Base-by-base conservation (phyloP, 1,284 basidiomycete species). In the Rhodotorula sp. region DNA sequence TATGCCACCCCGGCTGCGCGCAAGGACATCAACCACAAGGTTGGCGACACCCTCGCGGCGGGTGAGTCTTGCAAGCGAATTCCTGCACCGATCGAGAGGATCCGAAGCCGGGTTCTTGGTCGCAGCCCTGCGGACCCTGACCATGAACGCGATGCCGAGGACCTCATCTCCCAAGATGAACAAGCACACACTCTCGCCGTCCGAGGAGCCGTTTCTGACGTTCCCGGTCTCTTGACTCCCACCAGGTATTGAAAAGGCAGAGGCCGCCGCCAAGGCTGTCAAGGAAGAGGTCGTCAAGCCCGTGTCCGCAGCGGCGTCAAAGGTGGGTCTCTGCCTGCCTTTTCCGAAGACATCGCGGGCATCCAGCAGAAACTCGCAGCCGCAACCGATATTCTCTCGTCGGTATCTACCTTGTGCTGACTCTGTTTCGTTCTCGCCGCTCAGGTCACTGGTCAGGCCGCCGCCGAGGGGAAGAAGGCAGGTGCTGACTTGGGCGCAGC, bases 391-490 rank as follows among this genome's bases (percentile, higher is more conserved):
- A 37, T 37, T 37, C 37, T 37, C 37, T 37, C 37, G 12, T 37
- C 33, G 33, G 37, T 12, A 37, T 37, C 37, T 37, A 37, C 37
- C 8, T 12, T 37, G 6, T 12, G 20, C 37, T 62, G n/a, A 44
- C 60, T 17, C 30, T 4, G 22, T 22, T 24, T 33, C 45, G 15
- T 24, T 30, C 8, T 5, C 45, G 26, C 3, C 6, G 4, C 42
- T 22, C 51, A 68, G 70, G 59, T 55, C 15, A 55, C 67, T 15
- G 46, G 59, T 22, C 29, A 60, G 42, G 66, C 67, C 10, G 42
- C 48, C 10, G 49, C 64, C 37, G 66, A 71, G 45, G 70, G 67
- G 3, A 60, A 64, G 51, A 71, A 71, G 64, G 53, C 44, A 2
- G 70, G 49, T 20, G 55, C 60, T 20, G 70, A 71, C 18, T 10